A percentile compares a stretch with the other conserved stretches of the same genome.
These are phyloP conservation scores for Craspedostauros australis DNA, from an alignment of 108 stramenopile species.

Conservation along the genomic window DNA sequence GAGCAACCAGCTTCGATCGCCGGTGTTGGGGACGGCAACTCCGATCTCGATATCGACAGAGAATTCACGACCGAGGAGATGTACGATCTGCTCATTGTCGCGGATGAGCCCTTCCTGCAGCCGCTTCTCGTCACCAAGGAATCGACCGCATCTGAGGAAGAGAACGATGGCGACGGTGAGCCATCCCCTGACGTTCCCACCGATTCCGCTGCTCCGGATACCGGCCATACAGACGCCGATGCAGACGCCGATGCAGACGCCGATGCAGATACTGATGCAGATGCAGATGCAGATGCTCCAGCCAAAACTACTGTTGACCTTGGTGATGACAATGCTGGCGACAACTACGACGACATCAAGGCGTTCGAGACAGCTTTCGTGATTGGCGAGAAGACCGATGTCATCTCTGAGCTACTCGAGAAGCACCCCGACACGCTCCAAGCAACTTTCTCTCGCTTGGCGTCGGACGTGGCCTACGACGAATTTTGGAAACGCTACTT, in stretches of 20 bases:
- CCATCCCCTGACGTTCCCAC: background rate
- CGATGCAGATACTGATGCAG: conserved; percentile 3
- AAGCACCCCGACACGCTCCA: conserved; percentile 34
- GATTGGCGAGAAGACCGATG: conserved; percentile 43
- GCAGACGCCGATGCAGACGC: background rate
- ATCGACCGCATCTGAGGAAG: background rate
- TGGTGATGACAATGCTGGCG: no score
- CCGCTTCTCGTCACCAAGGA: background rate
- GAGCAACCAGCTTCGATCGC: background rate
- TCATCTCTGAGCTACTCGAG: conserved; percentile 44
- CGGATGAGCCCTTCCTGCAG: background rate
- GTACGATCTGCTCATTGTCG: background rate
- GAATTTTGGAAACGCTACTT: conserved; percentile 77
- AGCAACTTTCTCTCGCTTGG: conserved; percentile 31
- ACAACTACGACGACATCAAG: background rate
- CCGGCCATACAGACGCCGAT: conserved; percentile 11
- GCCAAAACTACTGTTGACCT: background rate
- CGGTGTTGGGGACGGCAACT: background rate
- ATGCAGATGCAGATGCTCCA: conserved; percentile 1
- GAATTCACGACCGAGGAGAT: conserved; percentile 4
- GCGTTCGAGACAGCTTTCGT: conserved; percentile 15
- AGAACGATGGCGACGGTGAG: conserved; percentile 1
- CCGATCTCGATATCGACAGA: conserved; percentile 5
- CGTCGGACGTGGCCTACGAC: conserved; percentile 38
- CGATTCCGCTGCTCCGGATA: conserved; percentile 3